These are phyloP conservation scores for Boletus rubropictus DNA, from an alignment of 768 basidiomycete genomes.

Conservation along the genomic window DNA sequence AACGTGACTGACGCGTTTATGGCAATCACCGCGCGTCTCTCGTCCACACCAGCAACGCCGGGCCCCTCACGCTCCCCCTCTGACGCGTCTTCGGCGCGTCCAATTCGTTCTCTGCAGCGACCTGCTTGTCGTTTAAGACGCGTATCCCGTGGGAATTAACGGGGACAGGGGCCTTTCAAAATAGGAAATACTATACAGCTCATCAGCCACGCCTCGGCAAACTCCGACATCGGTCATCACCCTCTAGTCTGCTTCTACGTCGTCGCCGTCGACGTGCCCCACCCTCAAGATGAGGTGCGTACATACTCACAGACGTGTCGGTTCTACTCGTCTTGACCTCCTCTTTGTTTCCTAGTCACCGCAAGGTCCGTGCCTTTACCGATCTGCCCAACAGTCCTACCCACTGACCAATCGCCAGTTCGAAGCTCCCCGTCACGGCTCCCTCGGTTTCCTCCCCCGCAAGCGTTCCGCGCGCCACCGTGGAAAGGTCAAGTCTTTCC, in stretches of 20 bases:
- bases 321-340: neutral
- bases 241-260: neutral
- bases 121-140: neutral
- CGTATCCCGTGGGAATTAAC: neutral
- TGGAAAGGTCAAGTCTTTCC: constrained; percentile 99
- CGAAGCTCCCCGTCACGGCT: constrained; percentile 98
- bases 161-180: constrained; percentile 17
- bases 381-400: neutral
- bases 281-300: constrained; percentile 58
- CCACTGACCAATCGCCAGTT: constrained; percentile 49
- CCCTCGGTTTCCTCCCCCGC: constrained; percentile 93
- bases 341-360: constrained; percentile 51
- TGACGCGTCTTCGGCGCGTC: constrained; percentile 14
- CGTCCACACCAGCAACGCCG: neutral
- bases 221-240: constrained; percentile 13
- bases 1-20: constrained; percentile 33
- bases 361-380: constrained; percentile 58
- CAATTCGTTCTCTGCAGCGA: neutral
- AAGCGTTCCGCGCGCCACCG: constrained; percentile 97
- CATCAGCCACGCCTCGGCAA: constrained; percentile 29
- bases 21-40: constrained; percentile 22
- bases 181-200: constrained; percentile 27
- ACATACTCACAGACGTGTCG: neutral
- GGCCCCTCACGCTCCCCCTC: neutral
- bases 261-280: constrained; percentile 18